A percentile compares a stretch with the other conserved stretches of the same genome.
These are phyloP conservation scores for Cephalotrichum gorgonifer DNA, from an alignment of 2,329 filamentous ascomycete species.

Conservation along the genomic window DNA sequence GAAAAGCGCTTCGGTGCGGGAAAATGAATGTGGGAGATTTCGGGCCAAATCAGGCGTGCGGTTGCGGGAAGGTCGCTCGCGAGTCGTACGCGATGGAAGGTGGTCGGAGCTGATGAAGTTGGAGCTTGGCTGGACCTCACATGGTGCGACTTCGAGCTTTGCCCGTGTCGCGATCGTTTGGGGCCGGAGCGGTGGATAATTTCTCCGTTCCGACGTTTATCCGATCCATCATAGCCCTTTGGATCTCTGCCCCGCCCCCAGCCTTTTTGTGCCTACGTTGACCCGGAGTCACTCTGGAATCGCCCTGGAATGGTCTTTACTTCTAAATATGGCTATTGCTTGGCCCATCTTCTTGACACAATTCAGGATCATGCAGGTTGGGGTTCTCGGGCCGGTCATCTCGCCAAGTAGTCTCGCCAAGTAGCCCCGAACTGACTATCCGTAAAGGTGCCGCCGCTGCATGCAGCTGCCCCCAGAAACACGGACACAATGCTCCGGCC, in stretches of 20 bases:
- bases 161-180: neutral
- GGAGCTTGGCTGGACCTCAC: neutral
- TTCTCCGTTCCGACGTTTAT: neutral
- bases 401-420: no score
- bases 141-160: neutral
- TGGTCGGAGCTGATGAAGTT: neutral
- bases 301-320: no score
- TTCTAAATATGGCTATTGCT: no score
- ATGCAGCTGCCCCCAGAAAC: no score
- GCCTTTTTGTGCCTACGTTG: neutral
- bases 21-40: neutral
- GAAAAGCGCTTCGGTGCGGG: neutral
- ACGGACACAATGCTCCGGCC: no score
- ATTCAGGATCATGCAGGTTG: no score
- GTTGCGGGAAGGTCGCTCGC: neutral
- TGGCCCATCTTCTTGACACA: no score
- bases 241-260: neutral
- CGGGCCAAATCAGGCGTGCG: neutral
- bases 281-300: no score
- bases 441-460: no score
- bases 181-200: neutral
- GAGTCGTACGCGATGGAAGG: neutral
- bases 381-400: no score
- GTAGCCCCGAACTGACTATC: no score
- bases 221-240: neutral